These are phyloP conservation scores for Capsella rubella DNA, from an alignment of 441 rosid genomes.

Conservation along the genomic window DNA sequence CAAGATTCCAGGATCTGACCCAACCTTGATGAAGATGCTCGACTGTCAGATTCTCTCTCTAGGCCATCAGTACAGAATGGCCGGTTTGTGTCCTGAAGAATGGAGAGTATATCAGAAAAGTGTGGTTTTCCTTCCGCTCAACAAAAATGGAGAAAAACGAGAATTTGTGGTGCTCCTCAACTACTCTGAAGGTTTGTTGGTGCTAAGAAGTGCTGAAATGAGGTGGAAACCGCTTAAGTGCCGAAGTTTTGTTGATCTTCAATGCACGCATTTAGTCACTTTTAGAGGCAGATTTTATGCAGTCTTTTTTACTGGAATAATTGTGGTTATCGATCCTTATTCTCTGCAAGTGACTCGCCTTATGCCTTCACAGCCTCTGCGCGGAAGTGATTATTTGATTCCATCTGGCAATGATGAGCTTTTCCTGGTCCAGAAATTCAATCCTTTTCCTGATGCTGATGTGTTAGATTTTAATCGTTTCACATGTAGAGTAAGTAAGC, in stretches of 20 bases:
- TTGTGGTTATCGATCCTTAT: slow-evolving; percentile 20
- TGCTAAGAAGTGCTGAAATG: slow-evolving; percentile 19
- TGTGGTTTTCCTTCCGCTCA: slow-evolving; percentile 17
- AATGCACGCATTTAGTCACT: not conserved
- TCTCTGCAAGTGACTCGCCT: not conserved
- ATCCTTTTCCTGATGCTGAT: not conserved
- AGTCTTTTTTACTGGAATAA: not conserved
- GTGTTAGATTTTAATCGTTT: not conserved
- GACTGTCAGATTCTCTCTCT: slow-evolving; percentile 9
- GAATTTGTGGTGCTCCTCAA: slow-evolving; percentile 13
- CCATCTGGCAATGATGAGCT: slow-evolving; percentile 22
- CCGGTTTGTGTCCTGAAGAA: not conserved
- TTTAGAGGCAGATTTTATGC: slow-evolving; percentile 16
- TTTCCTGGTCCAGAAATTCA: slow-evolving; percentile 8
- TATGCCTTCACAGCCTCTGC: not conserved
- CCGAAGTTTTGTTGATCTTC: too few relatives aligned
- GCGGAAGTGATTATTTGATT: not conserved
- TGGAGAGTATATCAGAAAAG: not conserved
- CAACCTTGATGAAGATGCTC: not conserved
- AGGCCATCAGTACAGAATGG: not conserved
- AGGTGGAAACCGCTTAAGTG: not conserved
- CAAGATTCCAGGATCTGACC: not conserved
- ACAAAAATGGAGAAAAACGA: slow-evolving; percentile 4
- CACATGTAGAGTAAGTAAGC: not conserved
- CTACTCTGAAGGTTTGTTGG: too few relatives aligned